phyloP scores from a whole-genome alignment of 2,329 filamentous ascomycete genomes.

The Aspergillus luchuensis region DNA sequence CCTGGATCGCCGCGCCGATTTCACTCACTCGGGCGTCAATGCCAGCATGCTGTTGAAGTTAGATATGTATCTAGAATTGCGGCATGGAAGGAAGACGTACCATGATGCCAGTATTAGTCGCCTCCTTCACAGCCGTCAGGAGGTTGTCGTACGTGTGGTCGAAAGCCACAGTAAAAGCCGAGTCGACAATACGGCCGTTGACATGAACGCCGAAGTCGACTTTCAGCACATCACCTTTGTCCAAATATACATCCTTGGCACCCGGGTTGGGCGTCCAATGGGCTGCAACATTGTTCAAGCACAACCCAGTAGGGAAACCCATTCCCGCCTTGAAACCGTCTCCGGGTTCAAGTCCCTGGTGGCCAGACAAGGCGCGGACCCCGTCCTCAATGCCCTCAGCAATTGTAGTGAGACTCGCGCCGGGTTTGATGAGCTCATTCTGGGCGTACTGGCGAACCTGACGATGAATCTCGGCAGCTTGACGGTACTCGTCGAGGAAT shows the following conservation, averaged over 20 bases:
- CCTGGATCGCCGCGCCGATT: slow-evolving; percentile 61
- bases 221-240: slow-evolving; percentile 76
- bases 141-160: slow-evolving; percentile 75
- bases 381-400: slow-evolving; percentile 58
- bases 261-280: slow-evolving; percentile 62
- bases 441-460: slow-evolving; percentile 57
- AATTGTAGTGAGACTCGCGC: slow-evolving; percentile 52
- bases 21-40: slow-evolving; percentile 58
- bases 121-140: slow-evolving; percentile 62
- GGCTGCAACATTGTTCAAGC: slow-evolving; percentile 56
- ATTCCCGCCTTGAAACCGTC: slow-evolving; percentile 55
- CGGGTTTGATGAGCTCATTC: slow-evolving; percentile 50
- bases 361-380: slow-evolving; percentile 53
- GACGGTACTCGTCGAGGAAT: slow-evolving; percentile 57
- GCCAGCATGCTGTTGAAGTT: slow-evolving; percentile 49
- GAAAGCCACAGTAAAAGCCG: slow-evolving; percentile 77
- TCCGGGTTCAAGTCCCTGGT: slow-evolving; percentile 56
- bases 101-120: slow-evolving; percentile 54
- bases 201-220: slow-evolving; percentile 82
- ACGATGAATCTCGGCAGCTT: slow-evolving; percentile 59
- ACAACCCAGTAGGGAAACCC: slow-evolving; percentile 59
- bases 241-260: slow-evolving; percentile 68
- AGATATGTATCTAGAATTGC: not conserved
- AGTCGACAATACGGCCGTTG: slow-evolving; percentile 78
- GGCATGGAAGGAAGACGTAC: slow-evolving; percentile 25